These are phyloP conservation scores for Monotropa hypopitys DNA, from an alignment of 179 eudicot genomes.

Conservation along the genomic window DNA sequence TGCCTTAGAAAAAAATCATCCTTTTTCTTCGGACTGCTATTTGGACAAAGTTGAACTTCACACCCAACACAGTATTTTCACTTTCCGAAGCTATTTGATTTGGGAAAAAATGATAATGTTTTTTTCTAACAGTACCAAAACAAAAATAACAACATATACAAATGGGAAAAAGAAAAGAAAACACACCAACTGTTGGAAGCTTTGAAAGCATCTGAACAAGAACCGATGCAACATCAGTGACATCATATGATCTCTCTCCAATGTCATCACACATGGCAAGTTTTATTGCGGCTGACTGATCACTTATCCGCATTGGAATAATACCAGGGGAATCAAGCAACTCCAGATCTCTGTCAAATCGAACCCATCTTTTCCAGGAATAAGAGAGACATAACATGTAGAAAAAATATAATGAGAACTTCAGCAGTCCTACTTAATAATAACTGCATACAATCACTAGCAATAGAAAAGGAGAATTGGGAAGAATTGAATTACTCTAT, in stretches of 20 bases:
- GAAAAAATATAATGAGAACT: not conserved
- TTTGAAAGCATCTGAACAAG: slow-evolving; percentile 75
- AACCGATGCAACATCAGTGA: slow-evolving; percentile 71
- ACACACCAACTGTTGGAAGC: slow-evolving; percentile 69
- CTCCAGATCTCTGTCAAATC: slow-evolving; percentile 79
- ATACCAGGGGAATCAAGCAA: slow-evolving; percentile 95
- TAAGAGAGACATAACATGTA: not conserved
- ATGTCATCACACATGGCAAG: slow-evolving; percentile 98
- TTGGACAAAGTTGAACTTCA: no score
- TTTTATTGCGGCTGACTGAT: slow-evolving; percentile 87
- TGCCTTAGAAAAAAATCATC: no score
- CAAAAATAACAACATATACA: slow-evolving; percentile 3
- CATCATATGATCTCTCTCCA: slow-evolving; percentile 91
- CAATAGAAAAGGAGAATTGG: no score
- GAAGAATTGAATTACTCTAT: no score
- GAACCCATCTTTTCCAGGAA: slow-evolving; percentile 62
- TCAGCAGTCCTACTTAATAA: not conserved
- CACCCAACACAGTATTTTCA: no score
- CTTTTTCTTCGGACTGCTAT: no score
- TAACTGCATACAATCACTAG: not conserved
- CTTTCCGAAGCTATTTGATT: not conserved
- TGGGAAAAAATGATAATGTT: not conserved
- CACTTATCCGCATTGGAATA: slow-evolving; percentile 88
- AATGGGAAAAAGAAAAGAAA: slow-evolving; percentile 6
- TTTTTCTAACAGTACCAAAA: not conserved